phyloP scores from a whole-genome alignment of 352 stramenopile species.

The Pythium diclinum region DNA sequence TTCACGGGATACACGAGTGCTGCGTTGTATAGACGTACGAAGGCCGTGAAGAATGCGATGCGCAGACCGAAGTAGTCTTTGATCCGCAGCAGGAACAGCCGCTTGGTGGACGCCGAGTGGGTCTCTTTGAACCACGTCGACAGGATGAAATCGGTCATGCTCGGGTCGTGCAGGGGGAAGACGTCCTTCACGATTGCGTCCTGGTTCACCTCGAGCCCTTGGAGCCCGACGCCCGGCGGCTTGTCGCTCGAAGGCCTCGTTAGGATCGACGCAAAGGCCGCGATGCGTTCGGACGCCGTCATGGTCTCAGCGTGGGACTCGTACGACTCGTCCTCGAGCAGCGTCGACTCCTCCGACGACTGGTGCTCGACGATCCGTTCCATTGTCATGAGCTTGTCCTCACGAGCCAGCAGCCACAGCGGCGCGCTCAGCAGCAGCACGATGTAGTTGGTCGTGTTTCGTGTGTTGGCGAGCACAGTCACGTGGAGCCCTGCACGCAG shows the following conservation, averaged over 20 bases:
- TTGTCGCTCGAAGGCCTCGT: constrained; percentile 43
- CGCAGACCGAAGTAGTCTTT: constrained; percentile 66
- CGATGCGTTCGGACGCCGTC: constrained; percentile 44
- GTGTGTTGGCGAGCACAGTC: constrained; percentile 54
- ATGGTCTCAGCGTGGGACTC: constrained; percentile 53
- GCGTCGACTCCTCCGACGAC: constrained; percentile 46
- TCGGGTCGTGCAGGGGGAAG: constrained; percentile 60
- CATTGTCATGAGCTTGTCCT: constrained; percentile 66
- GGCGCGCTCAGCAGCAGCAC: constrained; percentile 53
- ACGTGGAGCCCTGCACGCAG: constrained; percentile 48
- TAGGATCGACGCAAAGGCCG: constrained; percentile 52
- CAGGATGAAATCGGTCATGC: constrained; percentile 60
- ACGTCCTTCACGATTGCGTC: constrained; percentile 48
- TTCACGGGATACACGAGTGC: constrained; percentile 48
- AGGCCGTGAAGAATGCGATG: constrained; percentile 59
- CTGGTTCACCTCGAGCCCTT: constrained; percentile 50
- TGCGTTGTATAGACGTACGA: constrained; percentile 56
- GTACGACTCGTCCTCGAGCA: constrained; percentile 50
- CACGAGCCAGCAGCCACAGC: constrained; percentile 50
- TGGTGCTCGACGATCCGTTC: constrained; percentile 59
- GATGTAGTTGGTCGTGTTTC: constrained; percentile 39
- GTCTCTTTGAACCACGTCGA: constrained; percentile 54
- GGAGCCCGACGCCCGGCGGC: constrained; percentile 43
- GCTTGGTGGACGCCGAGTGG: constrained; percentile 36
- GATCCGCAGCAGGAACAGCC: constrained; percentile 49